Conservation (phyloP, 306 rosid species). For the Parietaria judaica region DNA sequence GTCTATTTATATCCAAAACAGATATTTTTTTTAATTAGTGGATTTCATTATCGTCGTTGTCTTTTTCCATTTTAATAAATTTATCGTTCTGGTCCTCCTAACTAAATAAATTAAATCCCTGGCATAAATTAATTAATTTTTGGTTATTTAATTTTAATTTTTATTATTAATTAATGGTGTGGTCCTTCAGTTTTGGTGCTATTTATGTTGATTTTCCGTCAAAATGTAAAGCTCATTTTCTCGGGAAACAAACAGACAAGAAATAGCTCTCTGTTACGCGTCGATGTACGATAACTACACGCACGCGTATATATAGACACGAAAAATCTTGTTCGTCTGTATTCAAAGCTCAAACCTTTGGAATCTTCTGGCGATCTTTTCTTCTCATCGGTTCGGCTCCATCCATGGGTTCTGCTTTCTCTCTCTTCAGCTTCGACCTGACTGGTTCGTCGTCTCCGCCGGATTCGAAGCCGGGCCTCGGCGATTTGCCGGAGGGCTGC, state of each 20-base stretch:
- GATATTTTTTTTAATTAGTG: no score
- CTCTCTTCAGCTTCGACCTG: slow-evolving; percentile 17
- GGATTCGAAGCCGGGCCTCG: slow-evolving; percentile 37
- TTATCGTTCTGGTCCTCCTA: no score
- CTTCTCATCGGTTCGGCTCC: background rate
- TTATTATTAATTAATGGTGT: no score
- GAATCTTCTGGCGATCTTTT: background rate
- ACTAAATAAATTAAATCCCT: no score
- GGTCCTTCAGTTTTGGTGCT: no score
- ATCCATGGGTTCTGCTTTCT: slow-evolving; percentile 37
- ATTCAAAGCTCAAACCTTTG: background rate
- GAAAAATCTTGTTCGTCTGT: background rate
- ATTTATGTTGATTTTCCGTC: no score
- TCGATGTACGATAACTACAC: slow-evolving; percentile 4
- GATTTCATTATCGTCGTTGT: no score
- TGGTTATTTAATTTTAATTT: no score
- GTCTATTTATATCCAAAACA: no score
- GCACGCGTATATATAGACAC: slow-evolving; percentile 6
- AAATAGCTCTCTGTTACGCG: slow-evolving; percentile 5
- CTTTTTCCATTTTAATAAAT: no score
- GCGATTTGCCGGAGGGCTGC: slow-evolving; percentile 76
- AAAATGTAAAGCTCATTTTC: slow-evolving; percentile 8
- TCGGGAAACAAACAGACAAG: slow-evolving; percentile 26
- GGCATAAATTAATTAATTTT: no score
- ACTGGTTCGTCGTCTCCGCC: slow-evolving; percentile 13